Base-by-base conservation (phyloP, 1,284 basidiomycete genomes). In the Pseudozyma sp. region DNA sequence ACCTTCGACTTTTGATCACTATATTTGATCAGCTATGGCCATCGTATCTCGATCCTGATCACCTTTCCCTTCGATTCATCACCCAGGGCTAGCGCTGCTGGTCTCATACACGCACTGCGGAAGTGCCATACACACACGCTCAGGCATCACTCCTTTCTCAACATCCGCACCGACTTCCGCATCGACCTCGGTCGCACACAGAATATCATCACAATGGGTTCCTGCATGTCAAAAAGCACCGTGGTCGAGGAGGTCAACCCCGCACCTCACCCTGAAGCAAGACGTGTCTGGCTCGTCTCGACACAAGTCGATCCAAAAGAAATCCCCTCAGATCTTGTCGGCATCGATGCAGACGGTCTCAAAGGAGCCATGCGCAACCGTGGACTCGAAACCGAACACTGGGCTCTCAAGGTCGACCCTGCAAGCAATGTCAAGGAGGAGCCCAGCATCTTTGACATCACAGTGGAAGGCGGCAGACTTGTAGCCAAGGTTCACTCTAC, bases 161-260 rank as follows among this genome's bases (percentile, higher is more conserved):
- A 14, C 19, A 36, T 7, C 31, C 34, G 18, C 48, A 36, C 11
- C 48, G 25, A 6, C 6, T 31, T 31, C 25, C 40, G 13, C 21
- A 7, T 0, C 34, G 35, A 18, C n/a, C 25, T 5, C 31, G 25
- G 13, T 39, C 45, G 19, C 35, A n/a, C 40, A 51, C n/a, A 13
- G 31, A 25, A 25, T 38, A 18, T 42, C 16, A 34, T 36, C 48
- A 69, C 35, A 9, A 80, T 80, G 78, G 78, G 78, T 9, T 69
- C 65, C 25, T 80, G 78, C 70, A 70, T 75, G 68, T 78, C 76
- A 10, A 68, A 77, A 44, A 59, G 51, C 25, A 45, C 52, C 16
- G 48, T 39, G 16, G 62, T 39, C 6, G 65, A 69, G 13, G 38
- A 52, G 44, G 54, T 50, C 54, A 49, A 55, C 16, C 59, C 69